phyloP scores from a whole-genome alignment of 768 basidiomycete genomes.

The Tylopilus felleus region DNA sequence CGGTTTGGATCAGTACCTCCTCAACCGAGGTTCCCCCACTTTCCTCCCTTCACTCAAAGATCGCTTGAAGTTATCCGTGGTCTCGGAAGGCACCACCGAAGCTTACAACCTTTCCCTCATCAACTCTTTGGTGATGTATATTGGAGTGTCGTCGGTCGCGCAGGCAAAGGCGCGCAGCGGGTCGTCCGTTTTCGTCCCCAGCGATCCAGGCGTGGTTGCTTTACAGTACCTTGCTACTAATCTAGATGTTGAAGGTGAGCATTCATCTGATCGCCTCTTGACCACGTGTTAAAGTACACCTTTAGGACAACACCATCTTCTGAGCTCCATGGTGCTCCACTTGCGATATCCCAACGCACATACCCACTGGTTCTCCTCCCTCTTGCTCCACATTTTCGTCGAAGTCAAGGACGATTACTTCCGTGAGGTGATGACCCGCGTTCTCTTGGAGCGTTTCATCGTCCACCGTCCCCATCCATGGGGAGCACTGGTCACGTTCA shows the following conservation, averaged over 20 bases:
- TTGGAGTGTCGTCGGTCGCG: constrained; percentile 89
- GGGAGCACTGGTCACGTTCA: constrained; percentile 92
- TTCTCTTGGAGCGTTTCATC: constrained; percentile 90
- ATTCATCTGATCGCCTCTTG: not conserved
- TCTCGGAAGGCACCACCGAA: constrained; percentile 48
- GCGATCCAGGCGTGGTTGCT: constrained; percentile 80
- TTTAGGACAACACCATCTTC: constrained; percentile 89
- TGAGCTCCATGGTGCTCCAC: constrained; percentile 91
- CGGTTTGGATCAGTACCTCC: constrained; percentile 82
- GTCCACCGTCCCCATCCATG: constrained; percentile 95
- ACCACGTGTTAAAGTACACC: not conserved
- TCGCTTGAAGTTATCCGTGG: constrained; percentile 53
- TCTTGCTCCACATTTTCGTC: constrained; percentile 83
- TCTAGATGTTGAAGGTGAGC: constrained; percentile 86
- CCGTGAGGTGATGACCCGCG: constrained; percentile 81
- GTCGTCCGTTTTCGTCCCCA: constrained; percentile 73
- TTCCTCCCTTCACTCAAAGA: constrained; percentile 79
- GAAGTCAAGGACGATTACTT: constrained; percentile 76
- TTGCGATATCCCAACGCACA: constrained; percentile 97
- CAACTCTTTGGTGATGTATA: constrained; percentile 93
- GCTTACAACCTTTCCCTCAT: constrained; percentile 85
- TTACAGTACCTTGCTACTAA: constrained; percentile 80
- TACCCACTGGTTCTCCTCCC: constrained; percentile 95
- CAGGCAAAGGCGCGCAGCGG: constrained; percentile 86
- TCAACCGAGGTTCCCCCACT: constrained; percentile 67